Evolutionary conservation across 352 stramenopile genomes (phyloP), one percentile per base, ranked within the genome.

Genomic region (Globisporangium radiosum): DNA sequence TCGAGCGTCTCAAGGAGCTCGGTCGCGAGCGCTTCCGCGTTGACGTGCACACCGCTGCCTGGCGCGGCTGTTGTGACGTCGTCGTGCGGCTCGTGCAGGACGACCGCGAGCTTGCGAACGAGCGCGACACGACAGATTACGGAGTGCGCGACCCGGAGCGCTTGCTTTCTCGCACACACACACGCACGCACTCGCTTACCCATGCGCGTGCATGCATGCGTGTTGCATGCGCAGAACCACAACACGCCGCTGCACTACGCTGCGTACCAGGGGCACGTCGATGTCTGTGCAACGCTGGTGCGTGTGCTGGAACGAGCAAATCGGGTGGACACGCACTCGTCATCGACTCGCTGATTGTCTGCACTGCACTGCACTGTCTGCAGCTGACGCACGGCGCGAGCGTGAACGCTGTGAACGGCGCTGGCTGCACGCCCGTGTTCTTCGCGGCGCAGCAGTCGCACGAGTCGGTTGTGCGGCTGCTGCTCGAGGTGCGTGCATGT

Each of bases 201-300:
- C 15, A 3, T 52, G 47, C 25, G 49, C 19, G 3, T 14, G 14
- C 33, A 7, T 57, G 38, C 37, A 1, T 37, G n/a, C 7, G 38
- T 19, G 1, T 58, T 14, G 19, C 14, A 36, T 53, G 4, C 7
- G 25, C 52, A 90, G 81, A 71, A 78, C 33, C 44, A 62, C 36
- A 91, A 91, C 57, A 77, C 73, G 0, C 61, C 83, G 37, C 67
- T 92, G n/a, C 83, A 92, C 53, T 92, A 91, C 47, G 77, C 83
- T 4, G 81, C 81, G 15, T 91, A 92, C 59, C 75, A 87, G 63
- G 81, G 81, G 5, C 70, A 88, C 47, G 42, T 39, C 0, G 44
- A 60, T 0, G 55, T 86, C 39, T 89, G 81, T 59, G 11, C 63
- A 1, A 50, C 63, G 10, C 65, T 92, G 43, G 80, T 88, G 65